These are phyloP conservation scores for Bruguiera hainesii DNA, from an alignment of 441 rosid species.

Conservation along the genomic window DNA sequence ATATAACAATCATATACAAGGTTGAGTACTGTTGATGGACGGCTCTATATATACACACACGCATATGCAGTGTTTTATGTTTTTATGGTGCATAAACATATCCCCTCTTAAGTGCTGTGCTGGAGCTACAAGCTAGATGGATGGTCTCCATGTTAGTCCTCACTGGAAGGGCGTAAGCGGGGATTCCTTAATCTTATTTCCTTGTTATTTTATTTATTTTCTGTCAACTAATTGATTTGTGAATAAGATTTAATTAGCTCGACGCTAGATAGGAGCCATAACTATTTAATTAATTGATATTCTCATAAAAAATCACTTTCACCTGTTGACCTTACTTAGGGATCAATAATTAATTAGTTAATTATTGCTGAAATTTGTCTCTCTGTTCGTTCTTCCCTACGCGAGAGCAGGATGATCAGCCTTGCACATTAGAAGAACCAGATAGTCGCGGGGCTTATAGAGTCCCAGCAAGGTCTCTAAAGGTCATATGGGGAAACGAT, in stretches of 20 bases:
- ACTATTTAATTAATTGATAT: background rate
- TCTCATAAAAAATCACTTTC: too few species aligned
- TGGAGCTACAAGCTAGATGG: background rate
- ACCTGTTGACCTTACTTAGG: background rate
- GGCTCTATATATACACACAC: too few species aligned
- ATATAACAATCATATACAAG: too few species aligned
- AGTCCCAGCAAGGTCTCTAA: constrained; percentile 26
- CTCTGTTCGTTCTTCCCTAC: background rate
- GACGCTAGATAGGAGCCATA: background rate
- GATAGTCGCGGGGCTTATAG: constrained; percentile 2
- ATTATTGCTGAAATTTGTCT: background rate
- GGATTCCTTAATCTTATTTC: background rate
- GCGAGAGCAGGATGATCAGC: constrained; percentile 13
- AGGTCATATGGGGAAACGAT: constrained; percentile 33
- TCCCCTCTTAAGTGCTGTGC: too few species aligned
- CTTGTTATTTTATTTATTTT: background rate
- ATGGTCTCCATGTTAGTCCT: constrained; percentile 2
- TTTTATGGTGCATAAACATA: too few species aligned
- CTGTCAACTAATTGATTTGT: too few species aligned
- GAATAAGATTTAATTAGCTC: background rate
- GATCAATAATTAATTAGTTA: too few species aligned
- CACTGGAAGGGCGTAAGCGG: constrained; percentile 22
- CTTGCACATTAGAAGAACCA: background rate
- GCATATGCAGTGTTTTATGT: too few species aligned
- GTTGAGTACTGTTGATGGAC: too few species aligned